Evolutionary conservation across 2,329 filamentous ascomycete genomes (phyloP).

Genomic region (Chaetomiaceae sp.): DNA sequence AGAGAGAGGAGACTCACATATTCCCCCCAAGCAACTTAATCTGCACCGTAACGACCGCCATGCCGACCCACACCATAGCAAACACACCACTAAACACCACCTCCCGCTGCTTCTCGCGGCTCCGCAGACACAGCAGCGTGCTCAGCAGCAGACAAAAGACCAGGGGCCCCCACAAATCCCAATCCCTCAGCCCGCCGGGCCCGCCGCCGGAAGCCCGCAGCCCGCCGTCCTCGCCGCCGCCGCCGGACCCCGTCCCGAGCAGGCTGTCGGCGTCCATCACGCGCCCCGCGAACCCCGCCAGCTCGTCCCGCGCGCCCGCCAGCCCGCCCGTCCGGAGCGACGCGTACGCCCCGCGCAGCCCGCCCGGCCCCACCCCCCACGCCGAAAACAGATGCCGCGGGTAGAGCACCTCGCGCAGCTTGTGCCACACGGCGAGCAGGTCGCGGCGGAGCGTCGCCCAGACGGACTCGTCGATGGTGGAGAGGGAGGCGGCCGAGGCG

Average conservation of each 20-base stretch:
- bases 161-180: slow-evolving; percentile 97
- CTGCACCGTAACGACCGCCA: slow-evolving; percentile 95
- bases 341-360: slow-evolving; percentile 57
- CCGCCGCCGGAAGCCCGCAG: not conserved
- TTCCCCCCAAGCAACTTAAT: slow-evolving; percentile 95
- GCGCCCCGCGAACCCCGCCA: slow-evolving; percentile 56
- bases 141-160: slow-evolving; percentile 90
- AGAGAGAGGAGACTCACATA: slow-evolving; percentile 65
- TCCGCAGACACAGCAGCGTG: slow-evolving; percentile 79
- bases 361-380: slow-evolving; percentile 53
- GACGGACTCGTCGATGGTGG: slow-evolving; percentile 94
- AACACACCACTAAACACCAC: slow-evolving; percentile 95
- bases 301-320: slow-evolving; percentile 56
- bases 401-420: slow-evolving; percentile 95
- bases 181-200: slow-evolving; percentile 69
- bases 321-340: slow-evolving; percentile 54
- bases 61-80: slow-evolving; percentile 92
- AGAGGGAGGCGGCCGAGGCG: slow-evolving; percentile 85
- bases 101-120: slow-evolving; percentile 74
- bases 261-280: slow-evolving; percentile 61
- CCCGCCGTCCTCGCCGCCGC: not conserved
- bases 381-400: slow-evolving; percentile 84
- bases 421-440: slow-evolving; percentile 89
- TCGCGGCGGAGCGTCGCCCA: slow-evolving; percentile 97
- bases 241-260: slow-evolving; percentile 28